Evolutionary conservation across 352 stramenopile genomes (phyloP).

Genomic region (Porosira glacialis): DNA sequence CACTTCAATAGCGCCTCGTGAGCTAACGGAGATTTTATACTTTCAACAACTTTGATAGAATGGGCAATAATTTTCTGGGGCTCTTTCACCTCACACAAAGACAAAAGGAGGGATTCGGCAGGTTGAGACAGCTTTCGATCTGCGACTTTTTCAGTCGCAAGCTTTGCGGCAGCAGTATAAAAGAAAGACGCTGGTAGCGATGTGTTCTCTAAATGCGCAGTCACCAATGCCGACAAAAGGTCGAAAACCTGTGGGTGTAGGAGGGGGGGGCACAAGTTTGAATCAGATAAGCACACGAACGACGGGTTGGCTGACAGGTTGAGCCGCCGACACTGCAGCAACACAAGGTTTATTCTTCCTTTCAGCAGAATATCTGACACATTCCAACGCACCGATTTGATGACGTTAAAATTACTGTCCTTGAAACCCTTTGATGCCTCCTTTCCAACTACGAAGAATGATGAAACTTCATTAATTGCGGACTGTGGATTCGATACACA

Average conservation of each 20-base stretch:
- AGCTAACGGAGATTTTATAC: constrained; percentile 70
- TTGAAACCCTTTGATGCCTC: constrained; percentile 77
- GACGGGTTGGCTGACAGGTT: no score
- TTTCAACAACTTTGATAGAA: constrained; percentile 36
- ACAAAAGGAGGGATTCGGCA: constrained; percentile 37
- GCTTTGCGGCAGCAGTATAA: constrained; percentile 28
- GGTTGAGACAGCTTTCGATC: constrained; percentile 71
- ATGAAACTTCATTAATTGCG: constrained; percentile 33
- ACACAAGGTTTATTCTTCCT: no score
- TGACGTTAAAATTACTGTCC: constrained; percentile 82
- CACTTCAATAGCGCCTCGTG: constrained; percentile 74
- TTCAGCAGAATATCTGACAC: no score
- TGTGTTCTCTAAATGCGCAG: constrained; percentile 35
- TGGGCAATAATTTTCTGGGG: constrained; percentile 52
- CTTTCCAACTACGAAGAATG: constrained; percentile 64
- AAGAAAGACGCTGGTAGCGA: constrained; percentile 35
- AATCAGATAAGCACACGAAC: no score
- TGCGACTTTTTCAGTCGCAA: constrained; percentile 73
- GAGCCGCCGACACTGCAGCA: no score
- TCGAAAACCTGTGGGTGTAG: no score
- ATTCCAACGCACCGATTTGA: constrained; percentile 59
- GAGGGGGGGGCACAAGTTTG: no score
- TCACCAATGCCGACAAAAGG: constrained; percentile 63
- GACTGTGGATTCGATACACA: constrained; percentile 27
- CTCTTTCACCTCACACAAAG: constrained; percentile 51